phyloP scores from a whole-genome alignment of 2,329 filamentous ascomycete genomes.

The Ceratocystis albifundus region DNA sequence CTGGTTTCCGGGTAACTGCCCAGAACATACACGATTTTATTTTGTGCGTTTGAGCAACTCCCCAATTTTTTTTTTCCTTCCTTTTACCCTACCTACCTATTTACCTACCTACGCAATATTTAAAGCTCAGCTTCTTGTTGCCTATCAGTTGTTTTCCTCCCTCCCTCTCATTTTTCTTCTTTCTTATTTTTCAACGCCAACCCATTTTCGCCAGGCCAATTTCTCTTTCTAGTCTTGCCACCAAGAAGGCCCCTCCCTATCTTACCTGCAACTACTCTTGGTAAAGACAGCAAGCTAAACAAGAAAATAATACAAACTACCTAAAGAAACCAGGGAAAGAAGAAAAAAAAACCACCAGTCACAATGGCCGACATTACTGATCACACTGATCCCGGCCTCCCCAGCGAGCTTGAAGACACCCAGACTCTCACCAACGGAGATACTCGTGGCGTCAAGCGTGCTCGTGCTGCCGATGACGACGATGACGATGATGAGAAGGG shows the following conservation, averaged over 20 bases:
- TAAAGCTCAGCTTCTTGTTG: background rate
- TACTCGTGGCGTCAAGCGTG: constrained; percentile 78
- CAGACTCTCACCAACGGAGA: constrained; percentile 53
- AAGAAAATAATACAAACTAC: background rate
- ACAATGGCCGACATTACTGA: constrained; percentile 70
- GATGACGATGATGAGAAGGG: constrained; percentile 97
- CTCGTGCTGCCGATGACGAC: constrained; percentile 77
- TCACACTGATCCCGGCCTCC: constrained; percentile 62
- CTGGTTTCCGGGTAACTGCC: background rate
- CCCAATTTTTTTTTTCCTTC: constrained; percentile 16
- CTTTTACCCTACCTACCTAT: background rate
- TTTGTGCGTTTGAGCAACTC: constrained; percentile 11
- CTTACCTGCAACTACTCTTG: constrained; percentile 6
- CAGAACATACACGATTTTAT: background rate
- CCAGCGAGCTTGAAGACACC: constrained; percentile 58
- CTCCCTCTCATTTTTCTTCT: constrained; percentile 5
- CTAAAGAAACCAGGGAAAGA: background rate
- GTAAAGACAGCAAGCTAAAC: background rate
- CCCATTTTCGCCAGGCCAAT: background rate
- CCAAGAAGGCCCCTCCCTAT: background rate
- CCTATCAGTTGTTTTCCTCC: background rate
- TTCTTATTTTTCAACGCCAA: constrained; percentile 9
- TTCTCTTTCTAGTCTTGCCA: constrained; percentile 9
- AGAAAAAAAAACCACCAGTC: constrained; percentile 8
- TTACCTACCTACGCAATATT: background rate